Evolutionary conservation across 2,329 filamentous ascomycete species (phyloP).

Genomic region (Escovopsis sp.): DNA sequence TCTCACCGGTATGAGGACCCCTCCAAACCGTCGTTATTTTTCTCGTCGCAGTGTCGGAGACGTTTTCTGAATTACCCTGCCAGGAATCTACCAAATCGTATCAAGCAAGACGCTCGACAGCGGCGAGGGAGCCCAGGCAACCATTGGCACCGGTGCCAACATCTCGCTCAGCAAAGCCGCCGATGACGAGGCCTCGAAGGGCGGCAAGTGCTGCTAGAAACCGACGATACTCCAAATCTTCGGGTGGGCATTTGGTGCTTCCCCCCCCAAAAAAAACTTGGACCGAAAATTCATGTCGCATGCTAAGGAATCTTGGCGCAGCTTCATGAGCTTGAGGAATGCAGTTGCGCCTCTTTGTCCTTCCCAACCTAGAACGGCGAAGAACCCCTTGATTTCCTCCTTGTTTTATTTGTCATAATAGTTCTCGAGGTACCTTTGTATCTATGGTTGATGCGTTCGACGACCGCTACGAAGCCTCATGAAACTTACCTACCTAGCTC

Average conservation of each 20-base stretch:
- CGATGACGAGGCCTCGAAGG: conserved; percentile 60
- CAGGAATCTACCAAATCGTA: conserved; percentile 98
- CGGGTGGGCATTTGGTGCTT: conserved; percentile 19
- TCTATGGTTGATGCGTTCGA: conserved; percentile 21
- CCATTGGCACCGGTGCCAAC: conserved; percentile 64
- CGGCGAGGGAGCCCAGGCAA: conserved; percentile 66
- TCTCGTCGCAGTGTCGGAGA: neutral
- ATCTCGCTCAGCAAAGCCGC: conserved; percentile 78
- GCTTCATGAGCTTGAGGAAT: conserved; percentile 18
- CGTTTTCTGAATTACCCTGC: conserved; percentile 2
- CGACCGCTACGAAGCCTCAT: conserved; percentile 21
- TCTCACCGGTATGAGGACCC: conserved; percentile 59
- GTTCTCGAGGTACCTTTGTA: conserved; percentile 7
- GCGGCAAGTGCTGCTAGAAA: conserved; percentile 64
- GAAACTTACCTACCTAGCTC: conserved; percentile 26
- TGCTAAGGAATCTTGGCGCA: conserved; percentile 16
- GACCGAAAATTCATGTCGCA: conserved; percentile 18
- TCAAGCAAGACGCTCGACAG: conserved; percentile 93
- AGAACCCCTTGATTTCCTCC: conserved; percentile 23
- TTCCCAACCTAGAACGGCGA: conserved; percentile 24
- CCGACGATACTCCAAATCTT: conserved; percentile 13
- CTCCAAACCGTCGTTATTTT: no score
- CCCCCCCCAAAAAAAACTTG: conserved; percentile 14
- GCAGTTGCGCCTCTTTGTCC: conserved; percentile 20
- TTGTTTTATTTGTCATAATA: conserved; percentile 23